A percentile compares a stretch with the other conserved stretches of the same genome.
Evolutionary conservation across 768 basidiomycete genomes (phyloP).

Genomic region (Panaeolus papilionaceus): DNA sequence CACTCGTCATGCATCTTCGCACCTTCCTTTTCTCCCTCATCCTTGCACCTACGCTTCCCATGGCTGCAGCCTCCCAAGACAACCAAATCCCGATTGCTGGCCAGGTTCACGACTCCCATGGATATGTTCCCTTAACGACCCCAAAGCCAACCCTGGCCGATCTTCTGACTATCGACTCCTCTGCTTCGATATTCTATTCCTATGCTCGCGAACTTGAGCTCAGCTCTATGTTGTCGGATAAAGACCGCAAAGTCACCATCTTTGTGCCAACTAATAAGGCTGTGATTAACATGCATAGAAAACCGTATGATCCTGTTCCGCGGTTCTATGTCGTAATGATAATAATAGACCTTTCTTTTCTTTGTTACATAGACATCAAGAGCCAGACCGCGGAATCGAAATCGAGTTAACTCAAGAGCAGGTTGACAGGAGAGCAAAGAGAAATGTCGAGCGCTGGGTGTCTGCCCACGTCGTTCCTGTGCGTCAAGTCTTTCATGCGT

Average conservation of each 20-base stretch:
- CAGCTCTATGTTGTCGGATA: constrained; percentile 55
- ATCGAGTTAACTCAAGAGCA: constrained; percentile 71
- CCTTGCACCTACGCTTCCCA: constrained; percentile 36
- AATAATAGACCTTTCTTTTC: constrained; percentile 11
- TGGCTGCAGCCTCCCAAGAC: constrained; percentile 34
- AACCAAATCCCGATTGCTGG: constrained; percentile 41
- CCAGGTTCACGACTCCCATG: constrained; percentile 20
- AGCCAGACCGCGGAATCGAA: constrained; percentile 47
- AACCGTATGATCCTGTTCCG: constrained; percentile 70
- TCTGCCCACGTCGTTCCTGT: constrained; percentile 87
- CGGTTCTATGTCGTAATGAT: not conserved
- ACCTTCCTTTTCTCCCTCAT: constrained; percentile 37
- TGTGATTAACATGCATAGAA: constrained; percentile 78
- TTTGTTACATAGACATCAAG: constrained; percentile 61
- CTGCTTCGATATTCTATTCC: constrained; percentile 83
- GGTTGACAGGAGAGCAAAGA: constrained; percentile 61
- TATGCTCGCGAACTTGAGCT: constrained; percentile 78
- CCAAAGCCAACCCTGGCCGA: constrained; percentile 69
- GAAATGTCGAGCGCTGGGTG: constrained; percentile 82
- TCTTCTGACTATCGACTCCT: constrained; percentile 76
- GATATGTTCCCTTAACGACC: constrained; percentile 45
- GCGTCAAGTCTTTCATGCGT: constrained; percentile 21
- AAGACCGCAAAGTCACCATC: constrained; percentile 54
- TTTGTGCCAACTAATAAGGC: constrained; percentile 90
- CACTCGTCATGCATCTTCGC: constrained; percentile 39